Evolutionary conservation across 2,329 filamentous ascomycete genomes (phyloP).

Genomic region (Albophoma yamanashiensis): DNA sequence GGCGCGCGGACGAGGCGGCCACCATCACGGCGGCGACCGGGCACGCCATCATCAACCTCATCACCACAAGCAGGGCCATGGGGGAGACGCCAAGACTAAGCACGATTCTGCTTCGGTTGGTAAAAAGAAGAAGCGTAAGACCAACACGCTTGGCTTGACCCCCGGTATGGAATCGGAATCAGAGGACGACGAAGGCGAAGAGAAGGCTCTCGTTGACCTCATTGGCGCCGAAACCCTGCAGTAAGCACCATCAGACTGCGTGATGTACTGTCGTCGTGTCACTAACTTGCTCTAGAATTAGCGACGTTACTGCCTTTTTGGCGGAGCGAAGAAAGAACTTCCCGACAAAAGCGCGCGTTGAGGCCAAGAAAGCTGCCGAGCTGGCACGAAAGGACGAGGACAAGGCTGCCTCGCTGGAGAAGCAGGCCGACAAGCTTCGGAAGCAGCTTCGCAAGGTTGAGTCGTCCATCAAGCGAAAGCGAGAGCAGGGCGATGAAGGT

Average conservation of each 20-base stretch:
- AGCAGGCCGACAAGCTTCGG: conserved; percentile 51
- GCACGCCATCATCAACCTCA: conserved; percentile 21
- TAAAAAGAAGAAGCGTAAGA: conserved; percentile 63
- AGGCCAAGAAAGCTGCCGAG: conserved; percentile 47
- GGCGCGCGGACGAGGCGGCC: conserved; percentile 29
- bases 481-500: conserved; percentile 55
- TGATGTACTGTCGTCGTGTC: neutral
- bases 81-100: conserved; percentile 13
- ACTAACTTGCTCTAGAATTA: conserved; percentile 29
- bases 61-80: conserved; percentile 9
- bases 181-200: conserved; percentile 60
- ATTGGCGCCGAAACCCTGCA: conserved; percentile 45
- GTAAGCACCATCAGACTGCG: conserved; percentile 26
- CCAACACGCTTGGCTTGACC: conserved; percentile 61
- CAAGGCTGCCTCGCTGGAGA: conserved; percentile 50
- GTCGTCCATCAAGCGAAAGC: conserved; percentile 57
- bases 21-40: conserved; percentile 31
- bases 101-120: conserved; percentile 33
- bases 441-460: conserved; percentile 61
- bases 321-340: conserved; percentile 70
- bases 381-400: conserved; percentile 38
- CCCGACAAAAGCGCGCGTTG: conserved; percentile 63
- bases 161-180: conserved; percentile 53
- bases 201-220: conserved; percentile 50
- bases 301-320: conserved; percentile 71